Conservation (phyloP, 129 eudicot species). For the carrot (Daucus carota) region DH1_v3.0 NC_030389.2:27231501-27232000, state of each 20-base stretch:
- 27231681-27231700: constrained; percentile 64
- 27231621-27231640: constrained; percentile 76
- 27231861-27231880: constrained; percentile 53
- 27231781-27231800: constrained; percentile 77
- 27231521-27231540: constrained; percentile 85
- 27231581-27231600: constrained; percentile 68
- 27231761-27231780: constrained; percentile 33
- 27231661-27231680: constrained; percentile 83
- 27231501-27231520: constrained; percentile 60
- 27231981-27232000: constrained; percentile 64
- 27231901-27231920: constrained; percentile 37
- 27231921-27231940: constrained; percentile 65
- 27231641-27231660: constrained; percentile 88
- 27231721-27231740: constrained; percentile 43
- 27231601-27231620: constrained; percentile 57
- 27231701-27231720: constrained; percentile 48
- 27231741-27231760: constrained; percentile 49
- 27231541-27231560: constrained; percentile 96
- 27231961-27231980: constrained; percentile 59
- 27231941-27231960: constrained; percentile 68
- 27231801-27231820: constrained; percentile 73
- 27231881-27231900: constrained; percentile 47
- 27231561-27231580: constrained; percentile 90
- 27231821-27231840: constrained; percentile 80
- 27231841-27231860: constrained; percentile 64